phyloP scores from a whole-genome alignment of 805 yeast species.

The Hanseniaspora vineae region DNA sequence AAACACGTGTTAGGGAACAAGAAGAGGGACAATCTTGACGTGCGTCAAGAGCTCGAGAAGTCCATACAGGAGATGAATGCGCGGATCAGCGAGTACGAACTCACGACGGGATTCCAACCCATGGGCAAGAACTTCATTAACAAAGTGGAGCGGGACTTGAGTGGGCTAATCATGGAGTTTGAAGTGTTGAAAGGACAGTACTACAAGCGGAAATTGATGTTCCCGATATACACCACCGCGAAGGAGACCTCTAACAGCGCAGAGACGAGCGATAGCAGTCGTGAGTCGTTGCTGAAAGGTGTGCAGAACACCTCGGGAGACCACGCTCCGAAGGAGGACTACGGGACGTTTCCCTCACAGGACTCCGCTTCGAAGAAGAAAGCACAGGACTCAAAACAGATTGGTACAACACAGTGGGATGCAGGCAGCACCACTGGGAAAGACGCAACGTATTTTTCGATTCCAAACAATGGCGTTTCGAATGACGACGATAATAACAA shows the following conservation, averaged over 20 bases:
- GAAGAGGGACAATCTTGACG: conserved; percentile 22
- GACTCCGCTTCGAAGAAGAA: background rate
- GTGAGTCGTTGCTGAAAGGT: background rate
- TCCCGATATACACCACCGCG: conserved; percentile 5
- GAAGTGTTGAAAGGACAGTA: conserved; percentile 32
- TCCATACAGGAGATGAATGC: conserved; percentile 6
- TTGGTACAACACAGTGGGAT: background rate
- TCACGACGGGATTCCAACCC: conserved; percentile 2
- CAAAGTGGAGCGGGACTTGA: conserved; percentile 32
- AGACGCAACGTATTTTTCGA: background rate
- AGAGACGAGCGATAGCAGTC: background rate
- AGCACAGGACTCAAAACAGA: background rate
- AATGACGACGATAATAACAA: conserved; percentile 12
- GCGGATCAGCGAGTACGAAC: conserved; percentile 5
- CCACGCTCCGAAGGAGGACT: too few species aligned
- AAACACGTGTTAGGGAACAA: background rate
- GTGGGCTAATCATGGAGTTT: conserved; percentile 35
- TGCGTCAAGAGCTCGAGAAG: conserved; percentile 12
- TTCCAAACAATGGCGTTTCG: background rate
- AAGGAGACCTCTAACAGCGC: background rate
- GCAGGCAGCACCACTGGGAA: background rate
- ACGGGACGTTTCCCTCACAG: too few species aligned
- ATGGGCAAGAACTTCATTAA: conserved; percentile 1
- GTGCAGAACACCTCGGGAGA: too few species aligned
- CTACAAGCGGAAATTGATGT: conserved; percentile 29